Percentiles rank a stretch among this genome's conserved stretches.
phyloP scores from a whole-genome alignment of 2,329 filamentous ascomycete genomes.

The Trichoderma endophyticum region DNA sequence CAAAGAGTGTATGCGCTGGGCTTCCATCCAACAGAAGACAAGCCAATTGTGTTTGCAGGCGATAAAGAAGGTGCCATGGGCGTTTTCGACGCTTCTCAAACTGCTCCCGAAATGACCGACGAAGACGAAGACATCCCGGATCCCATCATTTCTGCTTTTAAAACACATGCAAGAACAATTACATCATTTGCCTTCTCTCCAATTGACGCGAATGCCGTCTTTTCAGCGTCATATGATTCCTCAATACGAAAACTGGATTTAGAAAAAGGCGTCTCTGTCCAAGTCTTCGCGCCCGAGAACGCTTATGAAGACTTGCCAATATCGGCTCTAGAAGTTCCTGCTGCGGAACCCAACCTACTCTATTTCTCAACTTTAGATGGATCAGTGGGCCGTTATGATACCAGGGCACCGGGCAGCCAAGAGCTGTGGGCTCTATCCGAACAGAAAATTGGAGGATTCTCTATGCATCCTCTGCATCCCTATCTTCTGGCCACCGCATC shows the following conservation, averaged over 20 bases:
- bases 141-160: slow-evolving; percentile 83
- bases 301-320: slow-evolving; percentile 71
- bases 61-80: slow-evolving; percentile 92
- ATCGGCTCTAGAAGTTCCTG: slow-evolving; percentile 77
- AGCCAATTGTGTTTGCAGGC: slow-evolving; percentile 86
- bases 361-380: slow-evolving; percentile 88
- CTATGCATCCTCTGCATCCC: slow-evolving; percentile 72
- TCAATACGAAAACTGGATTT: slow-evolving; percentile 86
- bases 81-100: slow-evolving; percentile 83
- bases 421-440: slow-evolving; percentile 76
- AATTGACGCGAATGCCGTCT: slow-evolving; percentile 70
- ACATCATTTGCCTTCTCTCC: slow-evolving; percentile 77
- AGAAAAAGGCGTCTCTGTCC: slow-evolving; percentile 71
- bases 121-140: slow-evolving; percentile 68
- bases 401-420: slow-evolving; percentile 56
- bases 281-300: slow-evolving; percentile 74
- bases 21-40: slow-evolving; percentile 83
- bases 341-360: slow-evolving; percentile 66
- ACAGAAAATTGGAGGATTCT: slow-evolving; percentile 95
- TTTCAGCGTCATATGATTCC: slow-evolving; percentile 87
- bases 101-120: slow-evolving; percentile 55
- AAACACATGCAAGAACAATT: slow-evolving; percentile 86
- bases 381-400: slow-evolving; percentile 75
- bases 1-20: slow-evolving; percentile 83
- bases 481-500: slow-evolving; percentile 87